A percentile compares a stretch with the other conserved stretches of the same genome.
These are phyloP conservation scores for Ligustrum vulgare DNA, from an alignment of 257 asterid species.

Conservation along the genomic window DNA sequence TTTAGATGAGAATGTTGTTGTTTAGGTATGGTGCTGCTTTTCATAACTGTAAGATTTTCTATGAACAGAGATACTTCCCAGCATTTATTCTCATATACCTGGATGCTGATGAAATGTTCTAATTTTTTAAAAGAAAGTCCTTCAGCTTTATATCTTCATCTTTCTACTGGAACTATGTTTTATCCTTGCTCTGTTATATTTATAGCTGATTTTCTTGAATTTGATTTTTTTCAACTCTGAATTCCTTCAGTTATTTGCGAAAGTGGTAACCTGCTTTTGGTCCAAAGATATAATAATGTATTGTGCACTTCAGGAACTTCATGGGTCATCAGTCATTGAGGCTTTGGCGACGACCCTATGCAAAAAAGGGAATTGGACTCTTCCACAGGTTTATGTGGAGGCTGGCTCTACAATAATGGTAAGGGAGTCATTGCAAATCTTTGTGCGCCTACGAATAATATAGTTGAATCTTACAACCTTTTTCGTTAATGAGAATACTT, in stretches of 20 bases:
- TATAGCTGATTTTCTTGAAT: constrained; percentile 10
- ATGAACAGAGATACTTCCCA: constrained; percentile 5
- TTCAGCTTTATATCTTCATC: constrained; percentile 1
- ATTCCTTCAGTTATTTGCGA: neutral
- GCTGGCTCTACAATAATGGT: constrained; percentile 83
- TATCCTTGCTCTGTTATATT: constrained; percentile 13
- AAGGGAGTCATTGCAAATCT: constrained; percentile 27
- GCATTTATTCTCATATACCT: neutral
- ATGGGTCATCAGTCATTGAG: constrained; percentile 58
- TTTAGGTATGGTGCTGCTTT: constrained; percentile 11
- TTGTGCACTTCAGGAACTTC: constrained; percentile 53
- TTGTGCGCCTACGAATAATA: neutral
- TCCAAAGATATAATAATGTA: neutral
- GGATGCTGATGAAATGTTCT: neutral
- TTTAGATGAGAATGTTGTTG: constrained; percentile 10
- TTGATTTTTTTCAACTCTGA: constrained; percentile 1
- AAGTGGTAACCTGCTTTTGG: neutral
- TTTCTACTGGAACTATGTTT: constrained; percentile 18
- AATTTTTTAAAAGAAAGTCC: constrained; percentile 2
- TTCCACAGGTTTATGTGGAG: constrained; percentile 67
- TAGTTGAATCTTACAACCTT: constrained; percentile 15
- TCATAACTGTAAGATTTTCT: constrained; percentile 13
- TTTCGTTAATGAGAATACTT: constrained; percentile 20
- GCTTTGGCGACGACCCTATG: constrained; percentile 61
- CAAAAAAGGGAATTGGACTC: constrained; percentile 65